Base-by-base conservation (phyloP, 331 rosid genomes). In the Stylosanthes scabra region DNA sequence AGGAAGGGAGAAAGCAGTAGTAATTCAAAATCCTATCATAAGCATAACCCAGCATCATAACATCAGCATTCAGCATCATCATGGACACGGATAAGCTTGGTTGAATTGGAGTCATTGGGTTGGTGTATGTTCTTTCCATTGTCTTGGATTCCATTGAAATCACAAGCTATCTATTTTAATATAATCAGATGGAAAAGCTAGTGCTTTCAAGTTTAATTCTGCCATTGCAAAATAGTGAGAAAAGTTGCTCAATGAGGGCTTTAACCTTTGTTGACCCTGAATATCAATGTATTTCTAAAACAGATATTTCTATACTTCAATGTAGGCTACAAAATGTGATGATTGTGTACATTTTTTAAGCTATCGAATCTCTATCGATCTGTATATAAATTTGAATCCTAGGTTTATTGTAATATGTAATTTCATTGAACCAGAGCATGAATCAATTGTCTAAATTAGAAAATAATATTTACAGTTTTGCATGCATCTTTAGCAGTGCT, bases 401-500 rank as follows among this genome's bases (percentile, higher is more conserved):
- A 68, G 20, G 14, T 57, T 10, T 72, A 39, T 39, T 63, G 44
- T 59, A 29, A 49, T 27, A 39, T 63, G 44, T 51, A 41, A 49
- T 56, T 54, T 60, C 13, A 50, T 70, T 47, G 28, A 67, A 66
- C 47, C 61, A 31, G 31, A 15, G 28, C 45, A 28, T 46, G 25
- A 71, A 58, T 68, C 16, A 60, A 45, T 28, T 12, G 7, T 9
- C 8, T 31, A 20, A 27, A 29, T 60, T 0, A 12, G 8, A 47
- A 55, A 74, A 37, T 7, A 40, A 46, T 68, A 55, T 74, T 74
- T 85, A 86, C 63, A 86, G 42, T 69, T 79, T 86, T 14, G 96
- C 86, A 50, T 73, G 81, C 83, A 71, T 85, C 83, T 83, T 87
- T 77, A 94, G 89, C 29, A 9, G 7, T 7, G 81, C 60, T 9